Evolutionary conservation across 148 eudicot genomes (phyloP), one percentile per base, ranked within the genome.

Genomic region (Arbutus unedo): DNA sequence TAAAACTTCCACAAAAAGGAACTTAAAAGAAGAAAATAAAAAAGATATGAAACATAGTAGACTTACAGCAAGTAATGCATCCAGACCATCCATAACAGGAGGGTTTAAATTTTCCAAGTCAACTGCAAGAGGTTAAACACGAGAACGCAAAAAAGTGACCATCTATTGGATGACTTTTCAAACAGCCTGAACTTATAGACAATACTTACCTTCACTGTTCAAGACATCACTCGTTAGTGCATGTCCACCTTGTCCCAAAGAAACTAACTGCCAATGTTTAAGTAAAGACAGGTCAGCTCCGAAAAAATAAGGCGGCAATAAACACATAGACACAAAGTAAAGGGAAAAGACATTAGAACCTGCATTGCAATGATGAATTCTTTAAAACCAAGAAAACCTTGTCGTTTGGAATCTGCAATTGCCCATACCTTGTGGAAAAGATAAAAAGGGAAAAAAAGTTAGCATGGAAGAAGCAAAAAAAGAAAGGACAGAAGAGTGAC

Each of bases 341-440:
- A 7, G 13, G 23, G 67, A 15, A 73, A 15, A 21, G 70, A 3
- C 53, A 74, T 64, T 41, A 43, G 45, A 82, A 96, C 98, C 98
- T 96, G 99, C 95, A 96, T 94, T 72, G 99, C 95, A 76, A 92
- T 87, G 68, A 96, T 84, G 57, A 96, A 96, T 88, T 96, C 97
- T 84, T 83, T 89, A 76, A 94, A 94, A 57, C 98, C 98, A 84
- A 96, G 90, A 84, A 89, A 94, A 31, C 99, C 99, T 88, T 94
- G 94, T 83, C 97, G 85, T 85, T 90, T 94, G 41, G 98, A 85
- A 89, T 96, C 97, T n/a, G 97, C 93, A 68, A 92, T 86, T 53
- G 99, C 98, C 99, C 99, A 96, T 45, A 96, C 91, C 98, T 96
- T 75, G 75, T 8, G 5, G 50, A 70, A 60, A 78, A 8, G 45